Percentiles rank a stretch among this genome's conserved stretches.
phyloP scores from a whole-genome alignment of 1,284 basidiomycete species.

The Fomitopsis betulina region DNA sequence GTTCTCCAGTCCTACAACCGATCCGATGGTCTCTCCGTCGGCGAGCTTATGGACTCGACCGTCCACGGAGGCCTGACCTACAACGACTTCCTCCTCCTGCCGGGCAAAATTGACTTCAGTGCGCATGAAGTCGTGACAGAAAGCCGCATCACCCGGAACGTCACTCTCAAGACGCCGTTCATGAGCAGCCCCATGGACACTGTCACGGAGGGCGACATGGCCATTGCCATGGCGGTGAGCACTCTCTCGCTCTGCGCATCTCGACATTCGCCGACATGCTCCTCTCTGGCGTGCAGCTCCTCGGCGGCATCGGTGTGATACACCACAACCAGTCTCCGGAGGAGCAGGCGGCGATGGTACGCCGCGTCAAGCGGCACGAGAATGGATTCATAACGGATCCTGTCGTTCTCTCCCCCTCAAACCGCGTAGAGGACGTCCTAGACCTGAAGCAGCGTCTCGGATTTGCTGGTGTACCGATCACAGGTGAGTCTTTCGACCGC shows the following conservation, averaged over 20 bases:
- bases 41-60: conserved; percentile 88
- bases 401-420: conserved; percentile 75
- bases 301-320: conserved; percentile 97
- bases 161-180: conserved; percentile 93
- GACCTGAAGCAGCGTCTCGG: conserved; percentile 92
- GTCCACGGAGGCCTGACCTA: conserved; percentile 94
- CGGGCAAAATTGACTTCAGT: conserved; percentile 96
- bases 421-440: conserved; percentile 86
- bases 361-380: conserved; percentile 96
- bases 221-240: conserved; percentile 88
- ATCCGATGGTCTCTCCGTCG: conserved; percentile 84
- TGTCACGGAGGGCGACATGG: conserved; percentile 97
- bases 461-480: conserved; percentile 97
- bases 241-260: conserved; percentile 11
- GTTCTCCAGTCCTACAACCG: conserved; percentile 71
- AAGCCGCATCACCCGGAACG: conserved; percentile 87
- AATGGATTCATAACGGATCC: conserved; percentile 99
- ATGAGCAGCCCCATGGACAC: conserved; percentile 99
- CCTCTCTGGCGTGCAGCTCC: conserved; percentile 48
- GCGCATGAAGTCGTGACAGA: conserved; percentile 82
- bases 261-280: conserved; percentile 14
- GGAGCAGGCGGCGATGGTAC: conserved; percentile 94
- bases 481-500: conserved; percentile 55
- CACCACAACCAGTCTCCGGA: conserved; percentile 94
- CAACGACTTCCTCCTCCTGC: conserved; percentile 90